Conservation (phyloP, 345 rosid species). For the Eucalyptus viminalis region DNA sequence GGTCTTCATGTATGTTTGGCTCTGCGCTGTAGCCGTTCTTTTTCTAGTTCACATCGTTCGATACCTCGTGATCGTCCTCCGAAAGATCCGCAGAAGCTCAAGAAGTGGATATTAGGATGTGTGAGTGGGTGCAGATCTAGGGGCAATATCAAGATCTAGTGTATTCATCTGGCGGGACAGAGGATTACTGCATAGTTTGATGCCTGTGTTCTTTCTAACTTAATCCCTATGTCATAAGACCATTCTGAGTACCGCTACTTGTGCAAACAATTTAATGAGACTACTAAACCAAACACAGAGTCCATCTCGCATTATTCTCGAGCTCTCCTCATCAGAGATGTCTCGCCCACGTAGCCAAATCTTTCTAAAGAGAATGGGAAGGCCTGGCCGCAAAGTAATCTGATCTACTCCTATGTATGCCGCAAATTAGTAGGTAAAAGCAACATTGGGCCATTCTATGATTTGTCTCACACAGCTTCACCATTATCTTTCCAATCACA, state of each 20-base stretch:
- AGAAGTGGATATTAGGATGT: rapidly evolving
- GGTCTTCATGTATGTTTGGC: too few species aligned
- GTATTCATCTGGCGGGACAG: not conserved
- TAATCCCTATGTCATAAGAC: not conserved
- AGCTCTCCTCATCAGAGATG: not conserved
- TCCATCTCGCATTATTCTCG: not conserved
- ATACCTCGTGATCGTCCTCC: too few species aligned
- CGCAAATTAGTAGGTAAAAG: too few species aligned
- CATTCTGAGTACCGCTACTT: not conserved
- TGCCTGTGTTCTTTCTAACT: not conserved
- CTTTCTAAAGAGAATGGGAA: not conserved
- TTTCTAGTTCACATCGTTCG: too few species aligned
- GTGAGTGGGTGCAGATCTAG: not conserved
- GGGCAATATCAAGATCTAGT: not conserved
- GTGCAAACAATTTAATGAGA: not conserved
- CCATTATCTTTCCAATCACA: not conserved
- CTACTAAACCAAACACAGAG: not conserved
- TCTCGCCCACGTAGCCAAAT: not conserved
- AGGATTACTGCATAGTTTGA: not conserved
- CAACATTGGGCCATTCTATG: not conserved
- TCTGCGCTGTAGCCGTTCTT: too few species aligned
- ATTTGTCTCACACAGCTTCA: not conserved
- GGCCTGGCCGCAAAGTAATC: not conserved
- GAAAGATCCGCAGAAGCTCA: not conserved
- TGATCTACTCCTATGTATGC: too few species aligned